These are phyloP conservation scores for Neonectria ditissima DNA, from an alignment of 2,329 filamentous ascomycete species.

Conservation along the genomic window DNA sequence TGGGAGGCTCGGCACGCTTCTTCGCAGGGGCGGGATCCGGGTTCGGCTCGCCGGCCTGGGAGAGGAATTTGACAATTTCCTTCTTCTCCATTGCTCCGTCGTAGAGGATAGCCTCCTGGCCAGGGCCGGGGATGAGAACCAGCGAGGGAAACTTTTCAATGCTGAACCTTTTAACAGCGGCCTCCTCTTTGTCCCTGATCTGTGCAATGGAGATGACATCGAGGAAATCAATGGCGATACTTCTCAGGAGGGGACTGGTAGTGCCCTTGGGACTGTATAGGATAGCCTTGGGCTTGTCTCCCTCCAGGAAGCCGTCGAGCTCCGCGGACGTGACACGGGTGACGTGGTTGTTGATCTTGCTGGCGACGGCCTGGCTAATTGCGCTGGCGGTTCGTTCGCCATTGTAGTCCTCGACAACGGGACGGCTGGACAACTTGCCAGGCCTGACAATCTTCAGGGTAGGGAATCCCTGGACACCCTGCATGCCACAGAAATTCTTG, in stretches of 20 bases:
- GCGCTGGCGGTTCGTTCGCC: slow-evolving; percentile 84
- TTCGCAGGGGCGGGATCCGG: slow-evolving; percentile 70
- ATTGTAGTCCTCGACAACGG: slow-evolving; percentile 90
- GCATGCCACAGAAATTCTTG: slow-evolving; percentile 84
- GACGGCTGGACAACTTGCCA: slow-evolving; percentile 81
- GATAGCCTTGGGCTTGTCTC: slow-evolving; percentile 83
- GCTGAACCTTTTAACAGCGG: slow-evolving; percentile 78
- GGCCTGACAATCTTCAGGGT: slow-evolving; percentile 94
- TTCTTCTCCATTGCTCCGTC: slow-evolving; percentile 88
- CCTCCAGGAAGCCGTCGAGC: slow-evolving; percentile 79
- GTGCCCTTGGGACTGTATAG: slow-evolving; percentile 95
- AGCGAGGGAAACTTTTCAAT: slow-evolving; percentile 84
- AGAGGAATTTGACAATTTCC: slow-evolving; percentile 83
- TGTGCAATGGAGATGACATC: slow-evolving; percentile 84
- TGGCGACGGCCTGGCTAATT: slow-evolving; percentile 86
- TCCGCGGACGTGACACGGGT: slow-evolving; percentile 83
- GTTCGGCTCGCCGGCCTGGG: slow-evolving; percentile 82
- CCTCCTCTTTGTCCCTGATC: slow-evolving; percentile 82
- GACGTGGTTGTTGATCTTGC: slow-evolving; percentile 93
- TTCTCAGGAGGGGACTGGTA: slow-evolving; percentile 83
- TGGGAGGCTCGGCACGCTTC: slow-evolving; percentile 52
- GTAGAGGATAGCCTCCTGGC: slow-evolving; percentile 77
- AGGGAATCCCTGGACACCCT: slow-evolving; percentile 94
- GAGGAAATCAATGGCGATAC: slow-evolving; percentile 91
- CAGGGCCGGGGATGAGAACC: slow-evolving; percentile 79